A percentile compares a stretch with the other conserved stretches of the same genome.
phyloP scores from a whole-genome alignment of 805 yeast species.

The Saccharomycopsis malanga region DNA sequence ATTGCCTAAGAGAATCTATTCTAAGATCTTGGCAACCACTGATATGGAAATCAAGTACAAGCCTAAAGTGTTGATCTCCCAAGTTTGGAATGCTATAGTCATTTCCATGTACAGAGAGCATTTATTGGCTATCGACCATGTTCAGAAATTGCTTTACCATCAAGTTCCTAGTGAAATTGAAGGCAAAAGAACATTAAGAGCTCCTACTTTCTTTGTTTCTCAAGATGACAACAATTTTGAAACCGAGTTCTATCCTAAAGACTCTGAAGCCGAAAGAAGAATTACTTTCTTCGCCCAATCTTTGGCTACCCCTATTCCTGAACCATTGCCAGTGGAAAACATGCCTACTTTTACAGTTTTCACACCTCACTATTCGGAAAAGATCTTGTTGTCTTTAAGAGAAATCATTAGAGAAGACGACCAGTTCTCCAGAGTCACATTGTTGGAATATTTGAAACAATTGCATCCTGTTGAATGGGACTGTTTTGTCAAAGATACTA shows the following conservation, averaged over 20 bases:
- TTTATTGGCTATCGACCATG: constrained; percentile 95
- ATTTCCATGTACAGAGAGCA: constrained; percentile 99
- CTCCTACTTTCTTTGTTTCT: constrained; percentile 97
- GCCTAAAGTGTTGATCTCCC: constrained; percentile 96
- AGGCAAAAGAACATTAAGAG: constrained; percentile 96
- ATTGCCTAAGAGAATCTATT: constrained; percentile 97
- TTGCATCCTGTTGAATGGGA: constrained; percentile 75
- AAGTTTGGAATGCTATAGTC: constrained; percentile 98
- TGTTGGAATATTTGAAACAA: constrained; percentile 73
- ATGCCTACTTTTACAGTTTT: constrained; percentile 98
- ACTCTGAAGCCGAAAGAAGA: constrained; percentile 99
- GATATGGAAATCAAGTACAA: constrained; percentile 99
- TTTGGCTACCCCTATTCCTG: constrained; percentile 96
- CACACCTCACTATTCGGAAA: constrained; percentile 94
- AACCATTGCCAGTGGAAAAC: constrained; percentile 97
- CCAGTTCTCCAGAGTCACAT: constrained; percentile 69
- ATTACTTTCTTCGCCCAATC: constrained; percentile 99
- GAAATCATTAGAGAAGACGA: constrained; percentile 97
- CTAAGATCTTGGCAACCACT: constrained; percentile 94
- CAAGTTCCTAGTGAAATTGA: constrained; percentile 98
- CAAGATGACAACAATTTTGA: constrained; percentile 92
- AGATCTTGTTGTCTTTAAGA: constrained; percentile 84
- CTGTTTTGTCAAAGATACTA: constrained; percentile 70
- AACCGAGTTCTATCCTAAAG: constrained; percentile 93
- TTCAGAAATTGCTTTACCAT: constrained; percentile 92